A percentile compares a stretch with the other conserved stretches of the same genome.
These are phyloP conservation scores for Penicillium sp. DNA, from an alignment of 2,329 filamentous ascomycete genomes.

Conservation along the genomic window DNA sequence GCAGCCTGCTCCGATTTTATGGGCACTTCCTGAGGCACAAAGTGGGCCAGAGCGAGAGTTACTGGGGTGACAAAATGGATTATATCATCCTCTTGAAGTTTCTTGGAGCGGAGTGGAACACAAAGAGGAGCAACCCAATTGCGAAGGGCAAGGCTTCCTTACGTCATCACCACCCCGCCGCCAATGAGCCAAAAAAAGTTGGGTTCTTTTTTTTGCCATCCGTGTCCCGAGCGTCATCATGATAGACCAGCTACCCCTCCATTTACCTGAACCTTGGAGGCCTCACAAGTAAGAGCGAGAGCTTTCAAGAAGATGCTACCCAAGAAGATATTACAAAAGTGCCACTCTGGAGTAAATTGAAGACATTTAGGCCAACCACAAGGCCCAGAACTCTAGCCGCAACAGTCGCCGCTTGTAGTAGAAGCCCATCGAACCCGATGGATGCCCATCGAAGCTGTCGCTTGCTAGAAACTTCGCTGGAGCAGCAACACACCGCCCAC, in stretches of 20 bases:
- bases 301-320: slow-evolving; percentile 4
- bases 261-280: not conserved
- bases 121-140: not conserved
- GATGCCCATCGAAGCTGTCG: slow-evolving; percentile 43
- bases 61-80: slow-evolving; percentile 1
- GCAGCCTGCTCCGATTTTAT: not conserved
- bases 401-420: slow-evolving; percentile 18
- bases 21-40: not conserved
- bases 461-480: slow-evolving; percentile 49
- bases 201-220: not conserved
- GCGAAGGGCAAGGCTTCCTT: not conserved
- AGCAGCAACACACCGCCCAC: slow-evolving; percentile 45
- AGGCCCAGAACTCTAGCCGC: slow-evolving; percentile 21
- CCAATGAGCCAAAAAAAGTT: not conserved
- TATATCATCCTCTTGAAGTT: not conserved
- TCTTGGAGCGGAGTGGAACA: not conserved
- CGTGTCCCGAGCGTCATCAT: slow-evolving; percentile 4
- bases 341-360: not conserved
- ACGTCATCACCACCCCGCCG: slow-evolving; percentile 7
- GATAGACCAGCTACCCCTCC: not conserved
- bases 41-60: not conserved
- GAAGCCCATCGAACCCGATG: slow-evolving; percentile 42
- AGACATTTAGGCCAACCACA: slow-evolving; percentile 6
- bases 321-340: not conserved
- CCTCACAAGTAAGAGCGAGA: not conserved